Conservation (phyloP, 1,139 yeast species). For the Yamadazyma blattariae region DNA sequence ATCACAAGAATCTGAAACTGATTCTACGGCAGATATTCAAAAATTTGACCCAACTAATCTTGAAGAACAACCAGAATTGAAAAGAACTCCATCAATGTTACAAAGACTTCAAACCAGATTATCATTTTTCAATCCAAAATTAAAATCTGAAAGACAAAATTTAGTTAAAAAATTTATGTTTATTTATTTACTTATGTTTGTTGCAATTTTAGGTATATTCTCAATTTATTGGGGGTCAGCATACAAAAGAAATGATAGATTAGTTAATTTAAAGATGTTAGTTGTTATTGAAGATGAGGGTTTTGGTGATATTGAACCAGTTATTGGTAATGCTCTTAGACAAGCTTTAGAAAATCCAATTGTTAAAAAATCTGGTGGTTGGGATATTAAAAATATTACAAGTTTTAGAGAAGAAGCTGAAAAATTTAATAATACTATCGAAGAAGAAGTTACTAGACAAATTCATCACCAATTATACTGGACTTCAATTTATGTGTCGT, state of each 20-base stretch:
- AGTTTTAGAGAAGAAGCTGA: slow-evolving; percentile 28
- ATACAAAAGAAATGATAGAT: slow-evolving; percentile 25
- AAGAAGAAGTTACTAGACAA: slow-evolving; percentile 28
- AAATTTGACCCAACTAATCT: too few relatives aligned
- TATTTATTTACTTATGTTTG: slow-evolving; percentile 26
- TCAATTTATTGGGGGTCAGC: slow-evolving; percentile 47
- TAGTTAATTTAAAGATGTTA: slow-evolving; percentile 33
- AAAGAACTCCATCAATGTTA: slow-evolving; percentile 11
- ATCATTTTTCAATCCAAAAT: slow-evolving; percentile 28
- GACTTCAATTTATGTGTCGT: slow-evolving; percentile 39
- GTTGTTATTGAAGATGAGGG: slow-evolving; percentile 38
- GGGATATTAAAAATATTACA: slow-evolving; percentile 32
- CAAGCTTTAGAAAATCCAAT: slow-evolving; percentile 17
- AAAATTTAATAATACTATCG: slow-evolving; percentile 27
- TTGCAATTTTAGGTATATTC: slow-evolving; percentile 28
- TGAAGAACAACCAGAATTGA: too few relatives aligned
- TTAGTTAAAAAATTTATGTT: slow-evolving; percentile 16
- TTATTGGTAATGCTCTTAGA: slow-evolving; percentile 28
- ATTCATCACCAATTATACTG: slow-evolving; percentile 47
- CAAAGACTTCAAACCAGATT: slow-evolving; percentile 12
- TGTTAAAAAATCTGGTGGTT: slow-evolving; percentile 31
- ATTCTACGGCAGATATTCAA: too few relatives aligned
- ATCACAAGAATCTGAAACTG: not conserved
- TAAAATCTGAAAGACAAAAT: slow-evolving; percentile 18
- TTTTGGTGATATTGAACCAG: slow-evolving; percentile 26